These are phyloP conservation scores for Suillus americanus DNA, from an alignment of 768 basidiomycete genomes.

Conservation along the genomic window DNA sequence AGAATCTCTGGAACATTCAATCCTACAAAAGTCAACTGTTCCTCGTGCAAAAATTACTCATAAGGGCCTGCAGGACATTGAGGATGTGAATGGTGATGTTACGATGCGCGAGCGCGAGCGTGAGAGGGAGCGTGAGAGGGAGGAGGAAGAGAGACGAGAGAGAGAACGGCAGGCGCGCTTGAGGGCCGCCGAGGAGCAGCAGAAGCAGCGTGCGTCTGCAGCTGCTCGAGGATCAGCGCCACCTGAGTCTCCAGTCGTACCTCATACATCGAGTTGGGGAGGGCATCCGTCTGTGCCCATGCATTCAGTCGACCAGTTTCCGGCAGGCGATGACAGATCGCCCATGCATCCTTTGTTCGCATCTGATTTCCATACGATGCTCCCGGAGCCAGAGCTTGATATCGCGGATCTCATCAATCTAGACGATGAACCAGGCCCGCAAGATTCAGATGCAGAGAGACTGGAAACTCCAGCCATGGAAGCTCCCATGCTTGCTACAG, in stretches of 20 bases:
- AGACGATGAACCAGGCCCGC: conserved; percentile 54
- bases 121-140: conserved; percentile 60
- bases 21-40: conserved; percentile 65
- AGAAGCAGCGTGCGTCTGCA: conserved; percentile 51
- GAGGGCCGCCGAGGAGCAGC: conserved; percentile 43
- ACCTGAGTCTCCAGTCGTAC: conserved; percentile 66
- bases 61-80: conserved; percentile 90
- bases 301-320: conserved; percentile 27
- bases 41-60: conserved; percentile 85
- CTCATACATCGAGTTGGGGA: conserved; percentile 55
- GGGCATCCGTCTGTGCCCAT: conserved; percentile 56
- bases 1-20: conserved; percentile 82
- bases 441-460: conserved; percentile 31
- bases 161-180: conserved; percentile 66
- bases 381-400: conserved; percentile 63
- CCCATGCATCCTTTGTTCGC: conserved; percentile 36
- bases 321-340: conserved; percentile 28
- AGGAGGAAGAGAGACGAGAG: conserved; percentile 70
- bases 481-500: conserved; percentile 9
- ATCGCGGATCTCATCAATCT: conserved; percentile 77
- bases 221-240: conserved; percentile 53
- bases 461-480: conserved; percentile 18
- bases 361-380: conserved; percentile 38
- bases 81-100: conserved; percentile 65
- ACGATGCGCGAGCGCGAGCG: conserved; percentile 35